phyloP scores from a whole-genome alignment of 1,139 yeast species.

The Hansenula sp. region DNA sequence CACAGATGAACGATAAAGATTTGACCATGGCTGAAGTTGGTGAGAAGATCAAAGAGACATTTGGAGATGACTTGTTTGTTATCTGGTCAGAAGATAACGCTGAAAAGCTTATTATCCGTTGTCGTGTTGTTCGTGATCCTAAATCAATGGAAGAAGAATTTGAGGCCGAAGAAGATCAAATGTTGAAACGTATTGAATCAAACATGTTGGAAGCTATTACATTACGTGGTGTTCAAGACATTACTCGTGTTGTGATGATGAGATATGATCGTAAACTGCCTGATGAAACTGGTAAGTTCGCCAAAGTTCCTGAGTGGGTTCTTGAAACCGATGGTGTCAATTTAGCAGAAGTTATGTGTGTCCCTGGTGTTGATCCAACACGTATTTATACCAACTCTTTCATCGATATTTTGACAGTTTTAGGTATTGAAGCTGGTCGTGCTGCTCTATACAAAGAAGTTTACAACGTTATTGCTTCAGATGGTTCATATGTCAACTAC shows the following conservation, averaged over 20 bases:
- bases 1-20: slow-evolving; percentile 97
- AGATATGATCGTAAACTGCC: slow-evolving; percentile 81
- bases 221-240: slow-evolving; percentile 93
- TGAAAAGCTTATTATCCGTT: slow-evolving; percentile 92
- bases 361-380: slow-evolving; percentile 88
- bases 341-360: slow-evolving; percentile 90
- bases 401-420: slow-evolving; percentile 88
- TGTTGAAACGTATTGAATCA: slow-evolving; percentile 90
- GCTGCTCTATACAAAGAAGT: slow-evolving; percentile 91
- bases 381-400: slow-evolving; percentile 94
- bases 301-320: slow-evolving; percentile 94
- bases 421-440: slow-evolving; percentile 98
- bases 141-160: slow-evolving; percentile 89
- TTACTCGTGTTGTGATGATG: slow-evolving; percentile 79
- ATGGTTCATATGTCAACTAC: slow-evolving; percentile 98
- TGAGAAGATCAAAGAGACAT: slow-evolving; percentile 87
- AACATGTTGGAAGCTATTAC: slow-evolving; percentile 96
- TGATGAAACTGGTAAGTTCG: slow-evolving; percentile 80
- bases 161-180: slow-evolving; percentile 96
- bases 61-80: slow-evolving; percentile 92
- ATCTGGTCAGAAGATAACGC: slow-evolving; percentile 99
- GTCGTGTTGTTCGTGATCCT: slow-evolving; percentile 97
- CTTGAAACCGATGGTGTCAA: slow-evolving; percentile 98
- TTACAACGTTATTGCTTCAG: slow-evolving; percentile 95
- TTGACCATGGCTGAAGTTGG: slow-evolving; percentile 98